These are phyloP conservation scores for Rhodotorula sp. DNA, from an alignment of 1,284 basidiomycete genomes.

Conservation along the genomic window DNA sequence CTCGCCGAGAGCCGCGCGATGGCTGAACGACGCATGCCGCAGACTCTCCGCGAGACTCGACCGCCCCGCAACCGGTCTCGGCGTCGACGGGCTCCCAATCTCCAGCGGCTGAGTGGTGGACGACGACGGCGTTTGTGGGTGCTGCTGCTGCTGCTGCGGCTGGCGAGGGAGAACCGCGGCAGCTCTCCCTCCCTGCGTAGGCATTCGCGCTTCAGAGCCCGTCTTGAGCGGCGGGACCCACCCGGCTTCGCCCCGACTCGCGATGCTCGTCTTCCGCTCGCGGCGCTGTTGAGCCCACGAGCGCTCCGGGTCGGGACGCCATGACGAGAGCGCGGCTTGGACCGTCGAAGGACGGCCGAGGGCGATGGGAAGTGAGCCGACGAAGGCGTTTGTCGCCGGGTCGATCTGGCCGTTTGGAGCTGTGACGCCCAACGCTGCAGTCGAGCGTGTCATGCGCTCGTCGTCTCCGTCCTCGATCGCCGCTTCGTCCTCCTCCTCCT, in stretches of 20 bases:
- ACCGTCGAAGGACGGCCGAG: slow-evolving; percentile 21
- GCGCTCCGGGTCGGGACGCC: slow-evolving; percentile 28
- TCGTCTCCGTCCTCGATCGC: background rate
- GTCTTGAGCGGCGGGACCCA: slow-evolving; percentile 2
- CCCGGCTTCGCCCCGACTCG: background rate
- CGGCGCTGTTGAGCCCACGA: slow-evolving; percentile 16
- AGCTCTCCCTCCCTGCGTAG: background rate
- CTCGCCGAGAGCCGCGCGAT: slow-evolving; percentile 3
- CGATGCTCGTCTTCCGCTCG: slow-evolving; percentile 16
- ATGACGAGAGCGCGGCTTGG: slow-evolving; percentile 19
- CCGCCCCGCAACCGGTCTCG: background rate
- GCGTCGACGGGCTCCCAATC: slow-evolving; percentile 13
- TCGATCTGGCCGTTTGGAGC: background rate
- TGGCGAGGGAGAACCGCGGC: background rate
- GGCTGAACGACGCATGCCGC: slow-evolving; percentile 11
- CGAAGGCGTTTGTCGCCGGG: slow-evolving; percentile 3
- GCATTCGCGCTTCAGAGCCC: background rate
- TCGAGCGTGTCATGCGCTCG: background rate
- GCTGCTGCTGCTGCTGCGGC: slow-evolving; percentile 3
- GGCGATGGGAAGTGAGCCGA: slow-evolving; percentile 34
- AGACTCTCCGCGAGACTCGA: slow-evolving; percentile 17
- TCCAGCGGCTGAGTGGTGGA: slow-evolving; percentile 5
- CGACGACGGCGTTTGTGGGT: background rate
- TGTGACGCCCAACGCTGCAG: background rate
- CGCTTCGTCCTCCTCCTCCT: background rate